These are phyloP conservation scores for Rhodamnia argentea DNA, from an alignment of 345 rosid genomes.

Conservation along the genomic window DNA sequence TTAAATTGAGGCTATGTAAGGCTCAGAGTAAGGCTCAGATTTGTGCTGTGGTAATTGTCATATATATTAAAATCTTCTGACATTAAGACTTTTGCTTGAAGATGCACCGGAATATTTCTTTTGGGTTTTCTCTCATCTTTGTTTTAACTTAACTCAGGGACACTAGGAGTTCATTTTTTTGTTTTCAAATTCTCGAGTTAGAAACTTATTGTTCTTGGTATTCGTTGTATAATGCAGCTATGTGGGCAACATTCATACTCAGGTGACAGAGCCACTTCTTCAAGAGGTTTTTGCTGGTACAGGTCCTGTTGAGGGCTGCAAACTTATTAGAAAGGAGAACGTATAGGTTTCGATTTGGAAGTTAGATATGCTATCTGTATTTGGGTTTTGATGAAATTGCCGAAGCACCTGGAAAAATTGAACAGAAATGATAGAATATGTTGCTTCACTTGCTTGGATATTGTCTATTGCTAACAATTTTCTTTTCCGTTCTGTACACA, in stretches of 20 bases:
- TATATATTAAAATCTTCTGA: neutral
- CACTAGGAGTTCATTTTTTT: neutral
- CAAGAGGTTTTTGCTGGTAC: slow-evolving; percentile 95
- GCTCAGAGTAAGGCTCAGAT: no score
- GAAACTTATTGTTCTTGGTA: neutral
- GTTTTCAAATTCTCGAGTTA: accelerated
- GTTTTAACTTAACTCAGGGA: neutral
- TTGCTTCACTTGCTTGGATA: neutral
- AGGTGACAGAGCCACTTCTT: slow-evolving; percentile 93
- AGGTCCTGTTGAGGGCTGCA: slow-evolving; percentile 90
- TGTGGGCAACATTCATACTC: slow-evolving; percentile 86
- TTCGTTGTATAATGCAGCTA: slow-evolving; percentile 36
- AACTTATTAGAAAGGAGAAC: slow-evolving; percentile 91
- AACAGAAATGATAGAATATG: neutral
- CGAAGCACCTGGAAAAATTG: neutral
- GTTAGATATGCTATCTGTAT: neutral
- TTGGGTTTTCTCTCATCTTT: neutral
- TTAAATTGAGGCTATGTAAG: neutral
- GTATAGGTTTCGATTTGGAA: slow-evolving; percentile 8
- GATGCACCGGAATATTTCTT: neutral
- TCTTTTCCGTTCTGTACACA: slow-evolving; percentile 15
- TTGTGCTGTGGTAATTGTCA: neutral
- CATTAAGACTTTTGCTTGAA: neutral
- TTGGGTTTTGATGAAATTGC: neutral
- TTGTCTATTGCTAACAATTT: neutral